Percentiles rank a stretch among this genome's conserved stretches.
Conservation (phyloP, 2,329 filamentous ascomycete species). For the Cytospora leucostoma region DNA sequence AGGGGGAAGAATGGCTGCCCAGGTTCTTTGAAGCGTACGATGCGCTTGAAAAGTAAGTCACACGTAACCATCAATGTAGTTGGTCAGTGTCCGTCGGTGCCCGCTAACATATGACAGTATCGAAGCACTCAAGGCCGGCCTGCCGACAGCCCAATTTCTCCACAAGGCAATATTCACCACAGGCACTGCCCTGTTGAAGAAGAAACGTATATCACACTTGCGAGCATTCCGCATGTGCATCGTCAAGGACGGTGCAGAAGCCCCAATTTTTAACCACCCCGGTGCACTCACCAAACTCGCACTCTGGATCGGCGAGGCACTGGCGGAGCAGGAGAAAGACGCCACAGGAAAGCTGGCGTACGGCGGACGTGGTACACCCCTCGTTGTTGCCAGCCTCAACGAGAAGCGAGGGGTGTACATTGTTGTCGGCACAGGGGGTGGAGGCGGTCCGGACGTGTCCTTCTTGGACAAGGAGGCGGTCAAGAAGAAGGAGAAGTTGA, state of each 20-base stretch:
- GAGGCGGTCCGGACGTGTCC: slow-evolving; percentile 72
- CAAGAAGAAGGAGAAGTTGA: slow-evolving; percentile 63
- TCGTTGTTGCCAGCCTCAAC: slow-evolving; percentile 88
- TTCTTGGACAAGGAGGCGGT: slow-evolving; percentile 68
- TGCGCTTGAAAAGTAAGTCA: slow-evolving; percentile 65
- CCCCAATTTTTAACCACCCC: slow-evolving; percentile 87
- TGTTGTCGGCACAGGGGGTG: slow-evolving; percentile 89
- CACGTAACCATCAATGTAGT: slow-evolving; percentile 26
- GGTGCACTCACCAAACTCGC: slow-evolving; percentile 91
- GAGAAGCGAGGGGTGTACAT: slow-evolving; percentile 86
- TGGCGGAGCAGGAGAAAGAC: slow-evolving; percentile 85
- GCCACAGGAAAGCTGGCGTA: slow-evolving; percentile 67
- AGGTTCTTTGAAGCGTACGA: slow-evolving; percentile 75
- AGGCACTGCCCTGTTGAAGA: slow-evolving; percentile 86
- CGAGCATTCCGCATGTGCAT: slow-evolving; percentile 93
- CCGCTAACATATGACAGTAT: slow-evolving; percentile 57
- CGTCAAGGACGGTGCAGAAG: slow-evolving; percentile 91
- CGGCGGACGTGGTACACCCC: slow-evolving; percentile 73
- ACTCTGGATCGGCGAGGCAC: slow-evolving; percentile 90
- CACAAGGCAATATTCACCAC: slow-evolving; percentile 92
- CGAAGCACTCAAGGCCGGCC: slow-evolving; percentile 71
- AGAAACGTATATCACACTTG: slow-evolving; percentile 90
- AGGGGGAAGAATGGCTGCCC: slow-evolving; percentile 64
- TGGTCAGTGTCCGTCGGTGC: slow-evolving; percentile 49
- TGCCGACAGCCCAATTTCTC: slow-evolving; percentile 84